Percentiles rank a stretch among this genome's conserved stretches.
Conservation (phyloP, 2,329 filamentous ascomycete species). For the Hypomyces perniciosus region DNA sequence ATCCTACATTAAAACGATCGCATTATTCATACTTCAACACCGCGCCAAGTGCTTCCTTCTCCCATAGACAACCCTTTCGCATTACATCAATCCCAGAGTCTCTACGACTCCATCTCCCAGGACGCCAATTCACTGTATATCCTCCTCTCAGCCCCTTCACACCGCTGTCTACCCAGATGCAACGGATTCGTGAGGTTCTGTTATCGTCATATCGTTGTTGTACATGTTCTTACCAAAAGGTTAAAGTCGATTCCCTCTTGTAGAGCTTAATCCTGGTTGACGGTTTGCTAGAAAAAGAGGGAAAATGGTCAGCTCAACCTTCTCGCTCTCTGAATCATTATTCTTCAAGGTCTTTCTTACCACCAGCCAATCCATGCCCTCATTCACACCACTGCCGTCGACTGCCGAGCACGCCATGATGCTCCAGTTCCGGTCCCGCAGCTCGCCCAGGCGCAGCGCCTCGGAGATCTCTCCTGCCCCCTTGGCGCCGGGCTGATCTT, state of each 20-base stretch:
- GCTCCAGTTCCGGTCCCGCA: slow-evolving; percentile 97
- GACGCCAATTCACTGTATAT: slow-evolving; percentile 3
- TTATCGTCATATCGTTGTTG: slow-evolving; percentile 29
- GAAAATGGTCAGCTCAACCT: not conserved
- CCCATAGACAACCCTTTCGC: not conserved
- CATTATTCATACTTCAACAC: slow-evolving; percentile 12
- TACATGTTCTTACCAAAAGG: slow-evolving; percentile 22
- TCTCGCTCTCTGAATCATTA: not conserved
- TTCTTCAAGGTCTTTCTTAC: slow-evolving; percentile 41
- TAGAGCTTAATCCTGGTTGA: slow-evolving; percentile 27
- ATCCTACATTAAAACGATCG: slow-evolving; percentile 14
- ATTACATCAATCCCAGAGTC: slow-evolving; percentile 7
- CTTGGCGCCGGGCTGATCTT: slow-evolving; percentile 95
- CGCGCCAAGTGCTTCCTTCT: not conserved
- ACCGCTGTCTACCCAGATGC: slow-evolving; percentile 23
- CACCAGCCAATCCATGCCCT: slow-evolving; percentile 99
- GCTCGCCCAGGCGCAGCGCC: slow-evolving; percentile 79
- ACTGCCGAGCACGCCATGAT: slow-evolving; percentile 97
- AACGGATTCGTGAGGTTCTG: slow-evolving; percentile 21
- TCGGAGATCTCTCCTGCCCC: slow-evolving; percentile 96
- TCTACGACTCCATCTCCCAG: not conserved
- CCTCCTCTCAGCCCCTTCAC: slow-evolving; percentile 15
- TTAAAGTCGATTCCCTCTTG: slow-evolving; percentile 14
- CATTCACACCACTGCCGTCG: slow-evolving; percentile 86
- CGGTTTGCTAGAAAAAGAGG: slow-evolving; percentile 28